These are phyloP conservation scores for Kurtzmaniella cleridarum DNA, from an alignment of 805 yeast genomes.

Conservation along the genomic window DNA sequence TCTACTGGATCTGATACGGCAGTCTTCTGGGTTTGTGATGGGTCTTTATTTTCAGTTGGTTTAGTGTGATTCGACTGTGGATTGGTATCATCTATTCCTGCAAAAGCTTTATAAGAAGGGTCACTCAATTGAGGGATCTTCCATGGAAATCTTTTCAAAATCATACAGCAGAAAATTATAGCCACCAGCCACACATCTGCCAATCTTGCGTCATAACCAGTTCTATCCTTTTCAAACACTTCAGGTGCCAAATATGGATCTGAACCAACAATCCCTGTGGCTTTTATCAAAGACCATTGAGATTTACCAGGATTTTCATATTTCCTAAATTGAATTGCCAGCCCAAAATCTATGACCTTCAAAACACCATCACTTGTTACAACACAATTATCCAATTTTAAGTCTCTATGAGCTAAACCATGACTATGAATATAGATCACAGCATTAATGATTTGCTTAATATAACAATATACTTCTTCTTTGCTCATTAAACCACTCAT, in stretches of 20 bases:
- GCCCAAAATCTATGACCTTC: conserved; percentile 90
- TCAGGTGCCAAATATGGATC: conserved; percentile 97
- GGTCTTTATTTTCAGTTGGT: conserved; percentile 3
- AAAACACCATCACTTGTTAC: conserved; percentile 69
- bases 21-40: not conserved
- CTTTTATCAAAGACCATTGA: conserved; percentile 38
- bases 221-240: conserved; percentile 44
- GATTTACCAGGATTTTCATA: conserved; percentile 20
- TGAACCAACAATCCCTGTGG: conserved; percentile 87
- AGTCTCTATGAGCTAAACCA: conserved; percentile 90
- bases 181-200: conserved; percentile 94
- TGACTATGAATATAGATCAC: conserved; percentile 68
- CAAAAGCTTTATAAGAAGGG: conserved; percentile 66
- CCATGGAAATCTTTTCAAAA: conserved; percentile 89
- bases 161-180: conserved; percentile 87
- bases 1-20: not conserved
- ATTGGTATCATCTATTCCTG: conserved; percentile 17
- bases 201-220: conserved; percentile 76
- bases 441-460: conserved; percentile 75
- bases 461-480: conserved; percentile 72
- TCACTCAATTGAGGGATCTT: conserved; percentile 79
- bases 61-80: not conserved
- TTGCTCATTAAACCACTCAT: conserved; percentile 79
- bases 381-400: conserved; percentile 91
- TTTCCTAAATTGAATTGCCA: conserved; percentile 77